These are phyloP conservation scores for Aristolochia fimbriata DNA, from an alignment of 164 flowering plant genomes.

Conservation along the genomic window DNA sequence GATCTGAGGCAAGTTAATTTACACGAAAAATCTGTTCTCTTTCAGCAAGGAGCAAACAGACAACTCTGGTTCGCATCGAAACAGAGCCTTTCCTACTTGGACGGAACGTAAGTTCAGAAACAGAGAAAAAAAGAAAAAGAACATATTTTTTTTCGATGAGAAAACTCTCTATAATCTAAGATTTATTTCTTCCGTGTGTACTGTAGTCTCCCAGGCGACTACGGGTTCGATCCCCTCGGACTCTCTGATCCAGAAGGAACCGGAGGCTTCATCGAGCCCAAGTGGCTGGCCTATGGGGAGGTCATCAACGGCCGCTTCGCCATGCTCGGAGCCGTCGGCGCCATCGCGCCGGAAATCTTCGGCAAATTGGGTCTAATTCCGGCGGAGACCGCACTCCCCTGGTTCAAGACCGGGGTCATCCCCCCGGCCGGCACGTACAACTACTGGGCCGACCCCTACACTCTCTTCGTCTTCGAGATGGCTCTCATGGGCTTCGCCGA, in stretches of 20 bases:
- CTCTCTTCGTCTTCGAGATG: slow-evolving; percentile 81
- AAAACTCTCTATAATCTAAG: background rate
- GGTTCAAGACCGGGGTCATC: slow-evolving; percentile 80
- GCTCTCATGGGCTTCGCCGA: slow-evolving; percentile 98
- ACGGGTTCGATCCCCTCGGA: slow-evolving; percentile 88
- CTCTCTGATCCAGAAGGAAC: slow-evolving; percentile 96
- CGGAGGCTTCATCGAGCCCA: slow-evolving; percentile 93
- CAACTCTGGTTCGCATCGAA: slow-evolving; percentile 95
- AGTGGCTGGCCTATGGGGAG: slow-evolving; percentile 92
- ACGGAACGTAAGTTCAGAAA: slow-evolving; percentile 64
- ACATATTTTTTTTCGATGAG: background rate
- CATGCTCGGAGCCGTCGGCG: slow-evolving; percentile 74
- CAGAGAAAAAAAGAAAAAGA: background rate
- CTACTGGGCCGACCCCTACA: slow-evolving; percentile 83
- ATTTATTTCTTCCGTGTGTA: background rate
- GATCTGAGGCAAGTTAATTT: background rate
- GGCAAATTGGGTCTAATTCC: slow-evolving; percentile 73
- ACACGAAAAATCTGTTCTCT: background rate
- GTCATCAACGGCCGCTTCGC: slow-evolving; percentile 84
- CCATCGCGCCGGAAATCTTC: slow-evolving; percentile 67
- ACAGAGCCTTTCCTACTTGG: slow-evolving; percentile 87
- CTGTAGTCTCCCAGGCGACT: slow-evolving; percentile 90
- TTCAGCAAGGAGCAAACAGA: slow-evolving; percentile 86
- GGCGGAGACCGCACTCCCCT: slow-evolving; percentile 65
- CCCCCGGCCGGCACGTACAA: slow-evolving; percentile 77